A percentile compares a stretch with the other conserved stretches of the same genome.
phyloP scores from a whole-genome alignment of 495 filamentous ascomycete genomes.

The Glarea lozoyensis region DNA sequence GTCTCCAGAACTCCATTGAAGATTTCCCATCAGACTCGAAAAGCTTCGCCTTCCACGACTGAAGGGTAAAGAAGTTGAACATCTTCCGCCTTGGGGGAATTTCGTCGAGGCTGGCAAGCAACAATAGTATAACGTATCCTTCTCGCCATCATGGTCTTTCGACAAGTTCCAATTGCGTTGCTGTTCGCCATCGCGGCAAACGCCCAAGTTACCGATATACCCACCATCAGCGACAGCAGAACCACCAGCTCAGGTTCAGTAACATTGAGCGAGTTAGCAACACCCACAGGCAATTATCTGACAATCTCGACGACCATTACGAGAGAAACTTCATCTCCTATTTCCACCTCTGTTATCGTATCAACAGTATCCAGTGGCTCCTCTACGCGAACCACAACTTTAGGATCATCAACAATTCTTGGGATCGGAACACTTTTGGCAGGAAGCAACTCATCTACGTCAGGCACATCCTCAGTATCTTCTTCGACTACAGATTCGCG shows the following conservation, averaged over 20 bases:
- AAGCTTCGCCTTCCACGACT: too few relatives aligned
- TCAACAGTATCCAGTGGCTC: slow-evolving; percentile 17
- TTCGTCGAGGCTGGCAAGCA: background rate
- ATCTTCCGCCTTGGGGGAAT: too few relatives aligned
- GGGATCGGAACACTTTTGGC: slow-evolving; percentile 6
- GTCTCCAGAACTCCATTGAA: background rate
- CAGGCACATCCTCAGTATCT: too few relatives aligned
- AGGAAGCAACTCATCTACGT: too few relatives aligned
- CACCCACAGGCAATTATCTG: slow-evolving; percentile 31
- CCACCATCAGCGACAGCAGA: background rate
- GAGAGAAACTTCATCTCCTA: slow-evolving; percentile 7
- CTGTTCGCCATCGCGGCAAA: slow-evolving; percentile 20
- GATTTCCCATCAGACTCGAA: background rate
- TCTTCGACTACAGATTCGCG: too few relatives aligned
- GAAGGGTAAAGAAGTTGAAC: too few relatives aligned
- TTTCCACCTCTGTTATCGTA: slow-evolving; percentile 12
- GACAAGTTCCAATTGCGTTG: slow-evolving; percentile 12
- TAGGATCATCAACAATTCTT: slow-evolving; percentile 19
- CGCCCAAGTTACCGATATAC: slow-evolving; percentile 6
- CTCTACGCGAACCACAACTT: slow-evolving; percentile 12
- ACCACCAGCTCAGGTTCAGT: slow-evolving; percentile 9
- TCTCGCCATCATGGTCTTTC: background rate
- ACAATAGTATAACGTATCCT: background rate
- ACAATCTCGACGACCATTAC: slow-evolving; percentile 30
- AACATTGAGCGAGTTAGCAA: slow-evolving; percentile 20